Evolutionary conservation across 2,329 filamentous ascomycete genomes (phyloP), one percentile per base, ranked within the genome.

Genomic region (Leptographium radiaticola): DNA sequence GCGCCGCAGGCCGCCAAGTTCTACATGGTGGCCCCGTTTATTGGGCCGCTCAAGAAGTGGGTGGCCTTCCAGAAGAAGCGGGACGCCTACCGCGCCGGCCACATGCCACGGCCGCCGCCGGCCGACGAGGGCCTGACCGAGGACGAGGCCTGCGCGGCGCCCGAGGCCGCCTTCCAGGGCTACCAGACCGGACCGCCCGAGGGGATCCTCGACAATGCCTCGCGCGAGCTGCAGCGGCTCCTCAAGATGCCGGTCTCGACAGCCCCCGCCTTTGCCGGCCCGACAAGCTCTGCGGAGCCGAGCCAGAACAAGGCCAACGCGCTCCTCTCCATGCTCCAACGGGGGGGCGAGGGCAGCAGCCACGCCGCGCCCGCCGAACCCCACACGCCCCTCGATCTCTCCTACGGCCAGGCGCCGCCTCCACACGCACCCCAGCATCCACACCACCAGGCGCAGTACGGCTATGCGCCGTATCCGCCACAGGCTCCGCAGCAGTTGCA

Each of bases 1-100:
- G 71, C 71, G 15, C 69, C 75, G 3, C 87, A 85, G 61, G 82
- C 83, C 43, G 89, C 87, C 67, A 96, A 91, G 64, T 97, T 96
- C 66, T 98, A 96, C 70, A 96, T 97, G 88, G 93, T 98, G 18
- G 89, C 89, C 0, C 90, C 91, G 0, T 98, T 98, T 65, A 74
- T 97, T 53, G 82, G 82, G 1, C 86, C 83, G 7, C 70, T 98
- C 49, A 90, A 89, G 68, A 89, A 88, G 66, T 97, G 90, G 90
- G 89, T 97, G 48, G 73, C 81, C n/a, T 80, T 85, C 59, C 88
- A 95, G 69, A 85, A 81, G 71, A 89, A 84, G 69, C 75, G 77
- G n/a, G 86, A 87, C 61, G 72, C 73, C 10, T 71, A 73, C 60
- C 71, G 70, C 15, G 58, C 58, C 18, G 61, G 70, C 33, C 71